A percentile compares a stretch with the other conserved stretches of the same genome.
phyloP scores from a whole-genome alignment of 2,329 filamentous ascomycete species.

The Fusarium sp. region DNA sequence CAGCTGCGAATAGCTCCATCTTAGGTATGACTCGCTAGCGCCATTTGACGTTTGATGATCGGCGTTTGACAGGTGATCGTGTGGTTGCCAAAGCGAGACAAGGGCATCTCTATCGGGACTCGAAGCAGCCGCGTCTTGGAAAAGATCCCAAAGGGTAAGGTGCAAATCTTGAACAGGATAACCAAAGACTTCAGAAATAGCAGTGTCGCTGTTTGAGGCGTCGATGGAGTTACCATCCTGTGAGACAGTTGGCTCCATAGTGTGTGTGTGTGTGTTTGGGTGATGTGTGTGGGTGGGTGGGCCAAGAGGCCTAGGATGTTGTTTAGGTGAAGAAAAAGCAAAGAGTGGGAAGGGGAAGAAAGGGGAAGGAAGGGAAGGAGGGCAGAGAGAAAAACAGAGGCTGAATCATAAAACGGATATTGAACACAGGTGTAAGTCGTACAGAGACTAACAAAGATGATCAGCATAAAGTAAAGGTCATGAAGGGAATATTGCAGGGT shows the following conservation, averaged over 20 bases:
- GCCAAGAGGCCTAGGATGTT: neutral
- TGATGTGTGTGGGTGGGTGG: neutral
- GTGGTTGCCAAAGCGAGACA: constrained; percentile 53
- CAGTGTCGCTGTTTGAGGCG: neutral
- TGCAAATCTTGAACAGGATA: constrained; percentile 45
- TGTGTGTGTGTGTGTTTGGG: neutral
- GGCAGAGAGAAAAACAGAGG: constrained; percentile 17
- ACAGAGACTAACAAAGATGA: constrained; percentile 19
- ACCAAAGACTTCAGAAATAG: constrained; percentile 49
- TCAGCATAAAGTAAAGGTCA: neutral
- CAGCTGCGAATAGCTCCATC: constrained; percentile 51
- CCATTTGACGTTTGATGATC: neutral
- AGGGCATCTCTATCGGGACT: constrained; percentile 52
- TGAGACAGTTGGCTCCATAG: constrained; percentile 28
- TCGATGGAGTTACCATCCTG: constrained; percentile 11
- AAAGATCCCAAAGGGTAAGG: constrained; percentile 52
- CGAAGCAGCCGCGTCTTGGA: constrained; percentile 43
- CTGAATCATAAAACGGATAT: constrained; percentile 37
- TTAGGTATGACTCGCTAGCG: constrained; percentile 33
- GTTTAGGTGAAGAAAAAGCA: neutral
- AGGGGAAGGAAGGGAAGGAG: neutral
- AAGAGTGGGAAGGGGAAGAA: neutral
- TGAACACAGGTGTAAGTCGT: constrained; percentile 31
- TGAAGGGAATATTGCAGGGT: constrained; percentile 28
- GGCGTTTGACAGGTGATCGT: constrained; percentile 12